Evolutionary conservation across 2,329 filamentous ascomycete genomes (phyloP).

Genomic region (Trichoderma gracile): DNA sequence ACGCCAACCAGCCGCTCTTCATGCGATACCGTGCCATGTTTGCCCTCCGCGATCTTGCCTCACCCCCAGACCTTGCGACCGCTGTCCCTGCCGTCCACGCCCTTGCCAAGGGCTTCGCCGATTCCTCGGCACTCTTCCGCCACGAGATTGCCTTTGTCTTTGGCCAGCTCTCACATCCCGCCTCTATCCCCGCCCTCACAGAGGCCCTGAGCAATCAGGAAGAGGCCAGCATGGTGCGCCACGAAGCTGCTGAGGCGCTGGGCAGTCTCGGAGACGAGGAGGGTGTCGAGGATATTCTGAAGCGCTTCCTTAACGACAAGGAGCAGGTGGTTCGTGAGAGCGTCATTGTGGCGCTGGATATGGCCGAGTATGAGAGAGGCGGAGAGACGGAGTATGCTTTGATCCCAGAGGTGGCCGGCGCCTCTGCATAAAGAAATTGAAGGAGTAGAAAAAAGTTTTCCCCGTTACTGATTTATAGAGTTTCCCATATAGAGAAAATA

Average conservation of each 20-base stretch:
- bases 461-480: not conserved
- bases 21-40: conserved; percentile 98
- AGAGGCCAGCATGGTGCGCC: conserved; percentile 94
- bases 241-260: conserved; percentile 94
- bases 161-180: conserved; percentile 90
- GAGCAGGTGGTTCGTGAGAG: conserved; percentile 94
- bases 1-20: conserved; percentile 79
- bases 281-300: conserved; percentile 84
- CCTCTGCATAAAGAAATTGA: conserved; percentile 40
- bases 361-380: conserved; percentile 94
- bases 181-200: conserved; percentile 89
- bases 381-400: conserved; percentile 89
- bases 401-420: conserved; percentile 64
- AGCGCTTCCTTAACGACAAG: conserved; percentile 81
- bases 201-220: conserved; percentile 73
- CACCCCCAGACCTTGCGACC: conserved; percentile 86
- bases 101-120: conserved; percentile 79
- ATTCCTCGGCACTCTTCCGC: conserved; percentile 88
- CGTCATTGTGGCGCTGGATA: conserved; percentile 91
- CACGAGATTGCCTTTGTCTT: conserved; percentile 99
- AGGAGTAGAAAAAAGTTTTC: not conserved
- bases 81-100: conserved; percentile 84
- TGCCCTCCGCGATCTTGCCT: conserved; percentile 89
- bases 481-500: not conserved
- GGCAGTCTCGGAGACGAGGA: conserved; percentile 92